phyloP scores from a whole-genome alignment of 1,284 basidiomycete species.

The Cryptococcus hybrid region DNA sequence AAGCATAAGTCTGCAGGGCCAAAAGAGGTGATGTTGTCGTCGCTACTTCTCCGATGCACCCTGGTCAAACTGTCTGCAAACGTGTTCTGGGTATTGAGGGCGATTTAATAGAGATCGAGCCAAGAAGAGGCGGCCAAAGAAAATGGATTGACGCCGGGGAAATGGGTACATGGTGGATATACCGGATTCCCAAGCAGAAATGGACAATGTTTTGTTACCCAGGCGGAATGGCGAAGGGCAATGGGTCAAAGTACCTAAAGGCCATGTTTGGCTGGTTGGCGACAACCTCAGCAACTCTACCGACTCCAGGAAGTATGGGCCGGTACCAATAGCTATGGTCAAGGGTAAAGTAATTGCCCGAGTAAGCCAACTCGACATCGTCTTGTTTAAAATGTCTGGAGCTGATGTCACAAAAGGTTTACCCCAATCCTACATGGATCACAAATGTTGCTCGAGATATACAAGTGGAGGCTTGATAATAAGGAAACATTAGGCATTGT shows the following conservation, averaged over 20 bases:
- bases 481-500: too few species aligned
- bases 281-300: slow-evolving; percentile 82
- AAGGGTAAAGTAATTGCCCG: slow-evolving; percentile 72
- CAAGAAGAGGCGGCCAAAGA: slow-evolving; percentile 45
- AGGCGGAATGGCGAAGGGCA: slow-evolving; percentile 56
- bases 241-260: slow-evolving; percentile 72
- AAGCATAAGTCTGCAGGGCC: slow-evolving; percentile 39
- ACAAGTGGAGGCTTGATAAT: not conserved
- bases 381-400: not conserved
- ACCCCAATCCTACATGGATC: slow-evolving; percentile 18
- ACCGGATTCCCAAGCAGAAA: slow-evolving; percentile 37
- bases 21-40: slow-evolving; percentile 78
- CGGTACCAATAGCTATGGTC: slow-evolving; percentile 80
- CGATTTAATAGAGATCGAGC: slow-evolving; percentile 82
- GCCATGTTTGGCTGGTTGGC: slow-evolving; percentile 88
- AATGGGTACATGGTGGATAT: slow-evolving; percentile 16
- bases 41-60: slow-evolving; percentile 70
- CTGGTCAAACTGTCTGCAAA: slow-evolving; percentile 76
- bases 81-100: slow-evolving; percentile 87
- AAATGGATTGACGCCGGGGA: slow-evolving; percentile 27
- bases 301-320: slow-evolving; percentile 88
- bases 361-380: slow-evolving; percentile 53
- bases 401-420: slow-evolving; percentile 9
- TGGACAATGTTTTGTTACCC: slow-evolving; percentile 43
- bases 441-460: slow-evolving; percentile 12